Conservation (phyloP, 2,329 filamentous ascomycete species). For the Sarocladiaceae sp. region DNA sequence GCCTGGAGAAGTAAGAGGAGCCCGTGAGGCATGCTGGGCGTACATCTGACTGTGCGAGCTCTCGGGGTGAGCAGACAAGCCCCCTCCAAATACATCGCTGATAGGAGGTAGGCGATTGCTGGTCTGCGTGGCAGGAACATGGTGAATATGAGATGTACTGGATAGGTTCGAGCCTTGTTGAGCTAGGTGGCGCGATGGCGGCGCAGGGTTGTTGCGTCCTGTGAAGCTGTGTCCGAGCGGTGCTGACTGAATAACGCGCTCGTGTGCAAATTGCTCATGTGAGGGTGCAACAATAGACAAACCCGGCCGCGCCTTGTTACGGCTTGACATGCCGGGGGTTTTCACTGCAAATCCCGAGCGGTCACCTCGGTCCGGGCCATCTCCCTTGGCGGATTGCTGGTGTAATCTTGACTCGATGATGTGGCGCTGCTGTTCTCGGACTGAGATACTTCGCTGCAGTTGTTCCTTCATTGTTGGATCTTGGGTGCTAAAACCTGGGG, state of each 20-base stretch:
- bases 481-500: constrained; percentile 92
- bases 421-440: constrained; percentile 87
- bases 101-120: constrained; percentile 91
- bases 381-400: constrained; percentile 77
- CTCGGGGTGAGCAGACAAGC: constrained; percentile 60
- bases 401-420: constrained; percentile 92
- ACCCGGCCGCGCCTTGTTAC: constrained; percentile 72
- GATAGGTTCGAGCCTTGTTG: constrained; percentile 81
- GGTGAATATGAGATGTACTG: constrained; percentile 85
- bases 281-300: constrained; percentile 94
- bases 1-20: constrained; percentile 72
- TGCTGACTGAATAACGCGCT: constrained; percentile 94
- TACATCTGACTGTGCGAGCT: constrained; percentile 44
- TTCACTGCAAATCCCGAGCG: constrained; percentile 53
- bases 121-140: constrained; percentile 82
- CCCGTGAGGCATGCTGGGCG: constrained; percentile 59
- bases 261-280: constrained; percentile 85
- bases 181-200: constrained; percentile 70
- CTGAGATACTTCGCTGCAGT: constrained; percentile 86
- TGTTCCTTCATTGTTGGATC: constrained; percentile 97
- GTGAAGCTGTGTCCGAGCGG: constrained; percentile 95
- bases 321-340: constrained; percentile 68
- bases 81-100: constrained; percentile 87
- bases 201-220: constrained; percentile 75
- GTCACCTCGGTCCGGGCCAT: constrained; percentile 57